Evolutionary conservation across 1,139 yeast species (phyloP).

Genomic region (Magnusiomyces paraingens): DNA sequence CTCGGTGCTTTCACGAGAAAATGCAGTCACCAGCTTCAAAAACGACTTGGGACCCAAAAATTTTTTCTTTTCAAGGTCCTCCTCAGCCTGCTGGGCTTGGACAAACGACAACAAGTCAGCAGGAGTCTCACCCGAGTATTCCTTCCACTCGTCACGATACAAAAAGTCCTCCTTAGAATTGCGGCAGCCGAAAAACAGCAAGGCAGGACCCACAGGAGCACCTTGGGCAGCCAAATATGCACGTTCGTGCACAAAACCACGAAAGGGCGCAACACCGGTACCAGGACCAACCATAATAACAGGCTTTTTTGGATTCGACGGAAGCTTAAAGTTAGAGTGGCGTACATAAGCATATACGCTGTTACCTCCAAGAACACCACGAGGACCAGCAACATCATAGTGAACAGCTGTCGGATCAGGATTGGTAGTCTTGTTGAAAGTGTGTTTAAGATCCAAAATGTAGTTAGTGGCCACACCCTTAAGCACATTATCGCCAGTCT

Average conservation of each 20-base stretch:
- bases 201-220: conserved; percentile 59
- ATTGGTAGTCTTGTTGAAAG: conserved; percentile 45
- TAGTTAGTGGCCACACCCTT: conserved; percentile 92
- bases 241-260: conserved; percentile 88
- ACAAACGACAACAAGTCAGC: conserved; percentile 51
- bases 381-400: conserved; percentile 79
- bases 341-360: conserved; percentile 81
- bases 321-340: conserved; percentile 90
- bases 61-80: conserved; percentile 12
- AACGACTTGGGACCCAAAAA: conserved; percentile 21
- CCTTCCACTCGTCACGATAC: conserved; percentile 77
- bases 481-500: conserved; percentile 41
- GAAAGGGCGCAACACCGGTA: conserved; percentile 77
- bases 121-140: conserved; percentile 31
- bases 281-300: conserved; percentile 96
- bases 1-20: conserved; percentile 61
- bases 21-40: conserved; percentile 63
- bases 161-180: conserved; percentile 66
- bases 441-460: conserved; percentile 62
- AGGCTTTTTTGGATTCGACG: conserved; percentile 79
- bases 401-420: conserved; percentile 39
- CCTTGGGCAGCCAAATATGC: conserved; percentile 49
- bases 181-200: conserved; percentile 86
- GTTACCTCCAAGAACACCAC: conserved; percentile 36
- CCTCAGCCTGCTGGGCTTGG: conserved; percentile 36